Percentiles rank a stretch among this genome's conserved stretches.
Evolutionary conservation across 805 yeast species (phyloP).

Genomic region (Sugiyamaella americana): DNA sequence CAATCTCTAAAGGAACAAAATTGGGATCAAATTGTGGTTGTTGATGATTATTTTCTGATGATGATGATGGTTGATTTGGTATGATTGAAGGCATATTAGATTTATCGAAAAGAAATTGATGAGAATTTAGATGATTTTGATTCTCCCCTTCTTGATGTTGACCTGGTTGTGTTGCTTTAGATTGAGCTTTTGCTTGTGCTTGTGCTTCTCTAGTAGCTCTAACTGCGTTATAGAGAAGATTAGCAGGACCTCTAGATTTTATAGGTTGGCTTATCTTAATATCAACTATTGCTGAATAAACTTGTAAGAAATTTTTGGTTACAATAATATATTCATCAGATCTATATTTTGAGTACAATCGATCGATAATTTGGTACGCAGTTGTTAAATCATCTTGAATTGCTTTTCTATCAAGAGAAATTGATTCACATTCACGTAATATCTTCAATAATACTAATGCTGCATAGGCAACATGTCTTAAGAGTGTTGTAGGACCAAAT

Average conservation of each 20-base stretch:
- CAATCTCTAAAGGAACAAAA: neutral
- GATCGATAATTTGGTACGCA: neutral
- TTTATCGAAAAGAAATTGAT: too few species aligned
- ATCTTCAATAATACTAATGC: conserved; percentile 3
- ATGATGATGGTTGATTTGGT: neutral
- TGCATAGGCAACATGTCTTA: conserved; percentile 3
- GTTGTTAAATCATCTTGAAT: neutral
- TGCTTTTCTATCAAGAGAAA: neutral
- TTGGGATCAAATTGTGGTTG: neutral
- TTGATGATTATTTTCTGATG: neutral
- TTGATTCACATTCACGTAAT: neutral
- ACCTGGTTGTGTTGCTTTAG: neutral
- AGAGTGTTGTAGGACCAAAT: conserved; percentile 1
- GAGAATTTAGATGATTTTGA: too few species aligned
- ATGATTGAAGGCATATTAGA: neutral
- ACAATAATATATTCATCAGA: conserved; percentile 1
- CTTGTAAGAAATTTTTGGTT: conserved; percentile 2
- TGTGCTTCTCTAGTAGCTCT: conserved; percentile 3
- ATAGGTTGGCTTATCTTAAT: conserved; percentile 1
- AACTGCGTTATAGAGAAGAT: conserved; percentile 5
- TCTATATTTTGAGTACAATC: neutral
- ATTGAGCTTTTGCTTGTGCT: neutral
- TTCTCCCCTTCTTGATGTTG: neutral
- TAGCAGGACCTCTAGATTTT: conserved; percentile 4
- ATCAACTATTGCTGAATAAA: neutral